A percentile compares a stretch with the other conserved stretches of the same genome.
Evolutionary conservation across 108 stramenopile genomes (phyloP).

Genomic region (Conticribra guillardii): DNA sequence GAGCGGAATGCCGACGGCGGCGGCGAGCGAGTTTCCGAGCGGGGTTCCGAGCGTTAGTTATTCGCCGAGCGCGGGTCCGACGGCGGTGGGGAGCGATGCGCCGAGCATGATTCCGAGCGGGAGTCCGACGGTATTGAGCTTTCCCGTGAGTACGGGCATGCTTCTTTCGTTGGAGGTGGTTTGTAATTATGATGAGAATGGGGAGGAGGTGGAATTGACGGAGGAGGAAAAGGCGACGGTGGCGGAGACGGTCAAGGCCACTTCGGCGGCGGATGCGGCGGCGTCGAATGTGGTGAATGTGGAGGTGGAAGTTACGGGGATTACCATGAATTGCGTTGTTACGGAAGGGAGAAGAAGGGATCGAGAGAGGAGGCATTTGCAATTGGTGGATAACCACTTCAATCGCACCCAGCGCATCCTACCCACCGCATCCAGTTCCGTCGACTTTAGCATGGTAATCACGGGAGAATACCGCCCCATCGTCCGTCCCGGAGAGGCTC

Average conservation of each 20-base stretch:
- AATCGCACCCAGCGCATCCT: slow-evolving; percentile 11
- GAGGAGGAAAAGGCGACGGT: slow-evolving; percentile 14
- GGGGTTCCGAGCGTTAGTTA: background rate
- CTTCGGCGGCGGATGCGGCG: background rate
- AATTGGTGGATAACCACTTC: background rate
- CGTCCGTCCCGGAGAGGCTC: slow-evolving; percentile 13
- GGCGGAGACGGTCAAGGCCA: slow-evolving; percentile 10
- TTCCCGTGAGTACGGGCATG: slow-evolving; percentile 7
- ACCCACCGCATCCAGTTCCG: slow-evolving; percentile 20
- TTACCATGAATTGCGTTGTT: slow-evolving; percentile 4
- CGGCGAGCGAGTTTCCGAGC: slow-evolving; percentile 6
- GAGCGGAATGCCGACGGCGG: slow-evolving; percentile 3
- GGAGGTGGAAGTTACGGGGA: background rate
- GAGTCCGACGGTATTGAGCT: background rate
- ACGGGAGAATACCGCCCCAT: slow-evolving; percentile 28
- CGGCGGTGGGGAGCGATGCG: background rate
- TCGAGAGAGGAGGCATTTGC: background rate
- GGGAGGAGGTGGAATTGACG: slow-evolving; percentile 7
- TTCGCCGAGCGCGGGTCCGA: background rate
- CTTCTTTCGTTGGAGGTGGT: slow-evolving; percentile 1
- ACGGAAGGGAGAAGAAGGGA: background rate
- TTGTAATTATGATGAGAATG: slow-evolving; percentile 10
- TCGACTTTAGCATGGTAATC: slow-evolving; percentile 32
- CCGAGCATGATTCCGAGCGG: slow-evolving; percentile 1
- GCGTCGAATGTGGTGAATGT: background rate